phyloP scores from a whole-genome alignment of 2,329 filamentous ascomycete genomes.

The Fusarium siculi region DNA sequence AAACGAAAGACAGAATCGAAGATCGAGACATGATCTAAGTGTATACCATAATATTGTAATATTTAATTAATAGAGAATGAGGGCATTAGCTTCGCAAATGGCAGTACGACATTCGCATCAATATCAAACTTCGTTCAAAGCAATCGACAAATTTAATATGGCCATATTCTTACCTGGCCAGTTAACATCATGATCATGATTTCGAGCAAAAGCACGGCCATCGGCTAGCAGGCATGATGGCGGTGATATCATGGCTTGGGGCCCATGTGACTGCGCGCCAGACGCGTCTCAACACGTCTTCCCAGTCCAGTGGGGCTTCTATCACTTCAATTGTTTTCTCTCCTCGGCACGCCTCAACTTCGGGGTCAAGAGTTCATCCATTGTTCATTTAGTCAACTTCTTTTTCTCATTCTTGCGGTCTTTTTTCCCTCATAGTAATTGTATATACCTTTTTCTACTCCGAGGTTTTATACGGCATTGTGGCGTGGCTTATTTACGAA shows the following conservation, averaged over 20 bases:
- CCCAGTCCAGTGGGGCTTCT: conserved; percentile 18
- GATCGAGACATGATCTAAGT: neutral
- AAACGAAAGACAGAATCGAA: conserved; percentile 39
- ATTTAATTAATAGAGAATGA: neutral
- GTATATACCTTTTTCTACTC: neutral
- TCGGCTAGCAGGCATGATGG: neutral
- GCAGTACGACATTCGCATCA: too few species aligned
- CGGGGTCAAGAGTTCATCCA: neutral
- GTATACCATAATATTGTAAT: neutral
- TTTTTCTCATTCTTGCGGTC: neutral
- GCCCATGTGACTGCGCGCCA: conserved; percentile 31
- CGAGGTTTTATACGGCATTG: accelerated
- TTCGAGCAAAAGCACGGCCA: neutral
- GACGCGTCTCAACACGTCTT: conserved; percentile 32
- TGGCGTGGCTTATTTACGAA: neutral
- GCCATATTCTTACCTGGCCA: too few species aligned
- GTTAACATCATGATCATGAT: neutral
- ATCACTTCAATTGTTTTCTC: neutral
- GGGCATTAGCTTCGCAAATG: accelerated
- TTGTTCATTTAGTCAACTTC: neutral
- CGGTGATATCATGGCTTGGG: conserved; percentile 29
- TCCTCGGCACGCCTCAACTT: neutral
- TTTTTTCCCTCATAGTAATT: neutral
- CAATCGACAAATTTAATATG: neutral
- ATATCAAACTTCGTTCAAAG: accelerated